Evolutionary conservation across 2,329 filamentous ascomycete genomes (phyloP).

Genomic region (Cadophora sp.): DNA sequence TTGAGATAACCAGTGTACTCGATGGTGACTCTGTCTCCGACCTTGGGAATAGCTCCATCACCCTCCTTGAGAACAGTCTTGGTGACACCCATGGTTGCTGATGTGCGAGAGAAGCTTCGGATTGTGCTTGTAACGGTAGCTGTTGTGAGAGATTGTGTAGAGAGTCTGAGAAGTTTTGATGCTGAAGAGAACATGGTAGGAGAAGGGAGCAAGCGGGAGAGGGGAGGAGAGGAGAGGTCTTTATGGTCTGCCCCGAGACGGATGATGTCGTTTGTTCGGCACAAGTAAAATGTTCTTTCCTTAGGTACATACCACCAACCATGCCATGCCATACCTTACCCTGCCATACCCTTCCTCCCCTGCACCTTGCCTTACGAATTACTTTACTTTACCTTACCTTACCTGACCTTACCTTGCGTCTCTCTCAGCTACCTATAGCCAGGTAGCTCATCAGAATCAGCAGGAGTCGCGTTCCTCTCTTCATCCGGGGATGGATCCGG

Average conservation of each 20-base stretch:
- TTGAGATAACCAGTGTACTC: constrained; percentile 91
- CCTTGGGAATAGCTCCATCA: constrained; percentile 63
- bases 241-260: constrained; percentile 3
- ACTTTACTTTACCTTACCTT: background rate
- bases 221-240: background rate
- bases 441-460: background rate
- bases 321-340: no score
- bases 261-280: constrained; percentile 11
- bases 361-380: no score
- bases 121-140: constrained; percentile 1
- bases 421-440: background rate
- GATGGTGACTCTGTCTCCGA: constrained; percentile 80
- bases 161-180: constrained; percentile 9
- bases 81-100: constrained; percentile 70
- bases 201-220: background rate
- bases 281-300: background rate
- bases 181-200: constrained; percentile 14
- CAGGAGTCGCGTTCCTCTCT: background rate
- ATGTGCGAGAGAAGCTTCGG: constrained; percentile 39
- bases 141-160: constrained; percentile 12
- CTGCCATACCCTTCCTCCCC: no score
- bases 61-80: constrained; percentile 71
- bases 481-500: constrained; percentile 1
- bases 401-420: background rate
- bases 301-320: background rate